Percentiles rank a stretch among this genome's conserved stretches.
These are phyloP conservation scores for Colletotrichum echinochloae DNA, from an alignment of 2,329 filamentous ascomycete genomes.

Conservation along the genomic window DNA sequence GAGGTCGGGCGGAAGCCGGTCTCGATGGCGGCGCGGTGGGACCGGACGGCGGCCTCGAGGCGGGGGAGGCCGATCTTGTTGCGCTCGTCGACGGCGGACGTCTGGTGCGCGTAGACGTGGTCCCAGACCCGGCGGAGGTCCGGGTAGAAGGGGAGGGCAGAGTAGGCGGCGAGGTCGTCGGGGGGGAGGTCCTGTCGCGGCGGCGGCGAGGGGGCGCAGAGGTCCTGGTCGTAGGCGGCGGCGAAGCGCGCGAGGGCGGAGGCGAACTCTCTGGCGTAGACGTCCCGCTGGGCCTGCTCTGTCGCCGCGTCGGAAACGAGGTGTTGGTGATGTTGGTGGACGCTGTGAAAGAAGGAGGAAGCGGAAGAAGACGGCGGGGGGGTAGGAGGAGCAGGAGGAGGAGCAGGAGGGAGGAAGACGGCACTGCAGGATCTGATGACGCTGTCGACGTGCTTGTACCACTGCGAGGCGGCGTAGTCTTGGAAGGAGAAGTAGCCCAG, in stretches of 20 bases:
- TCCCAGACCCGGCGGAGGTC: constrained; percentile 41
- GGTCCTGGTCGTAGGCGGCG: constrained; percentile 1
- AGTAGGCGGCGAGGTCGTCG: constrained; percentile 39
- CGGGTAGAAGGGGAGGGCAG: constrained; percentile 37
- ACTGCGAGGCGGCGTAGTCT: constrained; percentile 53
- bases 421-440: constrained; percentile 40
- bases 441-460: constrained; percentile 49
- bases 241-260: constrained; percentile 34
- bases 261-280: neutral
- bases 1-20: constrained; percentile 25
- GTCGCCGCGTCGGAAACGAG: constrained; percentile 1
- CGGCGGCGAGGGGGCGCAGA: constrained; percentile 8
- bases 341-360: neutral
- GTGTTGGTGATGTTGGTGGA: neutral
- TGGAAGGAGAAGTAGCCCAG: constrained; percentile 52
- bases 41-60: constrained; percentile 44
- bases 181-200: constrained; percentile 1
- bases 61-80: constrained; percentile 49
- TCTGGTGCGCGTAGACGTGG: constrained; percentile 43
- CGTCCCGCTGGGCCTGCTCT: neutral
- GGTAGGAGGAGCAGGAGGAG: neutral
- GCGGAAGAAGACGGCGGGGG: neutral
- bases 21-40: constrained; percentile 49
- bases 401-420: constrained; percentile 27
- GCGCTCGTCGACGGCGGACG: constrained; percentile 37